A percentile compares a stretch with the other conserved stretches of the same genome.
Conservation (phyloP, 108 stramenopile species). For the Cylindrotheca fusiformis region DNA sequence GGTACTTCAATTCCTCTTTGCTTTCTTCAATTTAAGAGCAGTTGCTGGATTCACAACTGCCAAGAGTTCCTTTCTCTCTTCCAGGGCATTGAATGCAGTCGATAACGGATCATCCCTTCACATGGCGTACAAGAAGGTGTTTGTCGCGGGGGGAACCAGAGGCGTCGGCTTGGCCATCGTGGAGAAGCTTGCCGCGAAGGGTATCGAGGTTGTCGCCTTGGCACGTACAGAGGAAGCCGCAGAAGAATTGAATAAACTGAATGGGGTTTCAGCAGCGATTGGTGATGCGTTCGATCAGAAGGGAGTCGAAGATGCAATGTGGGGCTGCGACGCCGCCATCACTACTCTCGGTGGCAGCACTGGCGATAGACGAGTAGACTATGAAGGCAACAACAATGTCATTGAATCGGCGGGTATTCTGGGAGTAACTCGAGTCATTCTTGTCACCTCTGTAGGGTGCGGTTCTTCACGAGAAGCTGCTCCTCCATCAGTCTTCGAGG, state of each 20-base stretch:
- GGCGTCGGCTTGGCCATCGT: constrained; percentile 85
- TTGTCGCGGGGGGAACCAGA: constrained; percentile 89
- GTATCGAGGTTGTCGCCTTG: constrained; percentile 80
- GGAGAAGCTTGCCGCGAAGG: constrained; percentile 62
- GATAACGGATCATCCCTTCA: background rate
- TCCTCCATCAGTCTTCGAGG: constrained; percentile 77
- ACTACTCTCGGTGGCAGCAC: constrained; percentile 86
- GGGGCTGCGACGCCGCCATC: constrained; percentile 95
- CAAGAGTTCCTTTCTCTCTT: constrained; percentile 6
- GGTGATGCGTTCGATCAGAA: constrained; percentile 95
- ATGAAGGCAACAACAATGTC: constrained; percentile 92
- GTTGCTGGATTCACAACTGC: background rate
- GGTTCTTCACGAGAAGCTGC: constrained; percentile 84
- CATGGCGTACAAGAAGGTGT: constrained; percentile 82
- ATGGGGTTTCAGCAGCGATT: constrained; percentile 80
- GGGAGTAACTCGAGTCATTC: constrained; percentile 86
- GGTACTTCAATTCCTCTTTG: background rate
- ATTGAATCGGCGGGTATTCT: constrained; percentile 96
- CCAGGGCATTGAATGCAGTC: background rate
- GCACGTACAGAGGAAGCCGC: constrained; percentile 80
- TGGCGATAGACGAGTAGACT: constrained; percentile 78
- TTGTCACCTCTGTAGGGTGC: constrained; percentile 93
- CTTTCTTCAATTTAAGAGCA: background rate
- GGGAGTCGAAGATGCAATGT: constrained; percentile 88
- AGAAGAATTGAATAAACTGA: constrained; percentile 61